Base-by-base conservation (phyloP, 768 basidiomycete species). In the Chalciporus pseudorubinellus region DNA sequence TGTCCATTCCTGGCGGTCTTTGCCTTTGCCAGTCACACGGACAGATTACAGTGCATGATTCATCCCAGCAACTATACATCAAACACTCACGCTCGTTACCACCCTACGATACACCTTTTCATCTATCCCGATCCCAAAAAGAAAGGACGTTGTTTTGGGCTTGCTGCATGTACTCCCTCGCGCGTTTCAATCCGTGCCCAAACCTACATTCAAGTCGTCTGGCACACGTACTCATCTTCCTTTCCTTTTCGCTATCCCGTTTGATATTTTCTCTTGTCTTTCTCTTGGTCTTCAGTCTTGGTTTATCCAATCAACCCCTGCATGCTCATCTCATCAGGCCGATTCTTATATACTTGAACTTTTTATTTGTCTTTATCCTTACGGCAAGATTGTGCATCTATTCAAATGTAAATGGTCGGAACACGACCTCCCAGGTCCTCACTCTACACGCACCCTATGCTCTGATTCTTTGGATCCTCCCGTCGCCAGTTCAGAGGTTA, bases 321-420 rank as follows among this genome's bases (percentile, higher is more conserved):
- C 42, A 48, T 48, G 36, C 31, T 56, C 39, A 45, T 34, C 18
- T 53, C 39, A 33, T 42, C 31, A 44, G 46, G n/a, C 26, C 8
- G 21, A 24, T 34, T 39, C 41, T 51, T 53, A 53, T 60, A 66
- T 68, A 58, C 54, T 42, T 58, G 59, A 64, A 39, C 52, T 53
- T 52, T 59, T 68, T 68, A 70, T 68, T 64, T 64, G 64, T 67
- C 51, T 70, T 70, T 67, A 70, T 67, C 68, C 46, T 58, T 57
- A 48, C 49, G 39, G 55, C 58, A 51, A 56, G 51, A 55, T 55
- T 48, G 57, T 58, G 58, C 63, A 61, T 57, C 57, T 52, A 55
- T 55, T 52, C 59, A 52, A 62, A 63, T 70, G 65, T 70, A 64
- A 51, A 56, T 69, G 66, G 64, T 55, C 48, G 56, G 47, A 56